A percentile compares a stretch with the other conserved stretches of the same genome.
Conservation (phyloP, 305 asterid species). For the Lippia alba region DNA sequence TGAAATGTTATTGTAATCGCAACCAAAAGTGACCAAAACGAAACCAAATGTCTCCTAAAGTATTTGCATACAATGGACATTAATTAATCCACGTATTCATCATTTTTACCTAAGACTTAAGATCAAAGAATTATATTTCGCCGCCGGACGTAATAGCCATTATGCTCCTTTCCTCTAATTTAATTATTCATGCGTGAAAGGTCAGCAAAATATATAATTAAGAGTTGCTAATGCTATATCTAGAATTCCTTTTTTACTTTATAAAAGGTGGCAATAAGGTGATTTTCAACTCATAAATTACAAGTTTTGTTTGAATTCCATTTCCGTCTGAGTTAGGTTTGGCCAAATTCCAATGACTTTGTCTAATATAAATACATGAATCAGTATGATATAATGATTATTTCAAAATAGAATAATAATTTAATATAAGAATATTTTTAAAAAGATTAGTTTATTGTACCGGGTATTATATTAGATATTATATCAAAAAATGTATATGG, state of each 20-base stretch:
- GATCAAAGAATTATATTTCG: neutral
- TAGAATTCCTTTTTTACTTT: neutral
- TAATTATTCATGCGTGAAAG: neutral
- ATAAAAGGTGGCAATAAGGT: neutral
- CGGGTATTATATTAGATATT: too few species aligned
- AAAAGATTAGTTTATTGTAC: too few species aligned
- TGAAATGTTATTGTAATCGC: neutral
- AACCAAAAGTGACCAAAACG: slow-evolving; percentile 26
- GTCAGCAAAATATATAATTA: neutral
- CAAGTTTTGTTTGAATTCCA: too few species aligned
- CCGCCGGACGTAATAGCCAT: neutral
- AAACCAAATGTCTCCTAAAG: slow-evolving; percentile 30
- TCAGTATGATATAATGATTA: too few species aligned
- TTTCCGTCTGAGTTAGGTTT: too few species aligned
- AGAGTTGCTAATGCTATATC: too few species aligned
- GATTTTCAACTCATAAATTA: neutral
- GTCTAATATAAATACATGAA: too few species aligned
- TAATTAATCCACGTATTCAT: neutral
- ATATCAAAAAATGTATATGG: too few species aligned
- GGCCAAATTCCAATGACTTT: too few species aligned
- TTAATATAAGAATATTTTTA: too few species aligned
- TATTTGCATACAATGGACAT: slow-evolving; percentile 13
- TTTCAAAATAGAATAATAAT: too few species aligned
- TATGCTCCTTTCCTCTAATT: neutral
- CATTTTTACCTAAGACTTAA: neutral